phyloP scores from a whole-genome alignment of 2,329 filamentous ascomycete species.

The Pyrenochaeta sp. region DNA sequence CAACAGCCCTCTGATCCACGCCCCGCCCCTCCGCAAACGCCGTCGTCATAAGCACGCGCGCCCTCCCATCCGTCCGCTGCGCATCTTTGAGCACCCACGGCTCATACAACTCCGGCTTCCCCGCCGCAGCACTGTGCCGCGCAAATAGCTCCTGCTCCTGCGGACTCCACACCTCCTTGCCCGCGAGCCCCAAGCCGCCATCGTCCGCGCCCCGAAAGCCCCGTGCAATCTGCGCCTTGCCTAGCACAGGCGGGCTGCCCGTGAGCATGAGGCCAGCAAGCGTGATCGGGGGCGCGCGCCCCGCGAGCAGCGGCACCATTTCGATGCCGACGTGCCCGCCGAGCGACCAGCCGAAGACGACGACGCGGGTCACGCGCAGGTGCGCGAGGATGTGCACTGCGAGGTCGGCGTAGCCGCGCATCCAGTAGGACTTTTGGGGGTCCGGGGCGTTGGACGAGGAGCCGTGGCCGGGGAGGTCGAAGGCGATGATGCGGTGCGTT shows the following conservation, averaged over 20 bases:
- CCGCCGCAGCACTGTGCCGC: constrained; percentile 16
- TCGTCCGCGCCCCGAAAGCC: constrained; percentile 20
- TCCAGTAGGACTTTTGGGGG: constrained; percentile 32
- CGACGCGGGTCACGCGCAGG: constrained; percentile 24
- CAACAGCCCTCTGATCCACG: constrained; percentile 30
- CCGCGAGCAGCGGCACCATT: constrained; percentile 27
- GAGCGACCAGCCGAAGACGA: constrained; percentile 43
- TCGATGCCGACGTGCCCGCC: constrained; percentile 45
- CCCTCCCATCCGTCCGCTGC: constrained; percentile 32
- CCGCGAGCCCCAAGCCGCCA: constrained; percentile 18
- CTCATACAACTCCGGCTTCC: constrained; percentile 20
- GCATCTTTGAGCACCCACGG: constrained; percentile 38
- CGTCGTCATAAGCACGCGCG: constrained; percentile 33
- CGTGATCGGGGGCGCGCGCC: constrained; percentile 2
- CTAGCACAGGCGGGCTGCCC: constrained; percentile 37
- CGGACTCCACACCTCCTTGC: constrained; percentile 20
- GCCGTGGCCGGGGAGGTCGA: constrained; percentile 48
- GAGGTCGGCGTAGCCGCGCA: constrained; percentile 40
- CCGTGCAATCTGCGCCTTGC: constrained; percentile 17
- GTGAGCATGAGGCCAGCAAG: constrained; percentile 38
- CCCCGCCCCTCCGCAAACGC: constrained; percentile 13
- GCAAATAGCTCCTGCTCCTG: constrained; percentile 26
- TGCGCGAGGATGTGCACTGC: constrained; percentile 37
- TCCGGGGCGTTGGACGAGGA: constrained; percentile 33
- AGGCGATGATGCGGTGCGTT: constrained; percentile 32